Base-by-base conservation (phyloP, 257 asterid species). In the Nicotiana otophora region DNA sequence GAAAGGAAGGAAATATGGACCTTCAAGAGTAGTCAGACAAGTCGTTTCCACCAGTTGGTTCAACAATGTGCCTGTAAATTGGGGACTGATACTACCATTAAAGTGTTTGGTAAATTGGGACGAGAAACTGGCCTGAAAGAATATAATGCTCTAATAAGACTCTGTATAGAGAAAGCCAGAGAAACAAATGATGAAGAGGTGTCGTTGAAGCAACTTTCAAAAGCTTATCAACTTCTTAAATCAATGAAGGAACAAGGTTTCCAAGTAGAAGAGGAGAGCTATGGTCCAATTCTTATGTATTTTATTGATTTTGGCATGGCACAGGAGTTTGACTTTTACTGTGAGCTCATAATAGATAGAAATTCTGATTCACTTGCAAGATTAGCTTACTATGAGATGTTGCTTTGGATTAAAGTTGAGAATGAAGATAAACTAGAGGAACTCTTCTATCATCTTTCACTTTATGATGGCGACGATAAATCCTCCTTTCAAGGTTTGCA, bases 381-480 rank as follows among this genome's bases (percentile, higher is more conserved):
- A 55, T 83, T 96, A 57, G 89, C 94, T 89, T 96, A 92, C 90
- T 94, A 96, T 82, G 97, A 93, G 88, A 91, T 93, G 97, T 88
- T 91, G 91, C 90, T 94, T 36, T 92, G 93, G 91, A 30, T 88
- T 83, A 87, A 86, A 58, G 86, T 87, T 75, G 77, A 87, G 23
- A 81, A 92, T 81, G 91, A 92, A 77, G 90, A 64, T 55, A 94
- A 92, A 86, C 86, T 94, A 83, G 90, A 88, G 84, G 96, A 94
- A 88, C 95, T 93, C 83, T 85, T 87, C 80, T 82, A 28, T 85
- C 81, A 91, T 82, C 88, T 79, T 58, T 68, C 89, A 57, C 83
- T 85, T 77, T 90, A 90, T 82, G 85, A 86, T 78, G 90, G 89
- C 53, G 91, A 83, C 65, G 92, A 87, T 72, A 91, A 90, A 87